These are phyloP conservation scores for Talaromyces amestolkiae DNA, from an alignment of 2,329 filamentous ascomycete genomes.

Conservation along the genomic window DNA sequence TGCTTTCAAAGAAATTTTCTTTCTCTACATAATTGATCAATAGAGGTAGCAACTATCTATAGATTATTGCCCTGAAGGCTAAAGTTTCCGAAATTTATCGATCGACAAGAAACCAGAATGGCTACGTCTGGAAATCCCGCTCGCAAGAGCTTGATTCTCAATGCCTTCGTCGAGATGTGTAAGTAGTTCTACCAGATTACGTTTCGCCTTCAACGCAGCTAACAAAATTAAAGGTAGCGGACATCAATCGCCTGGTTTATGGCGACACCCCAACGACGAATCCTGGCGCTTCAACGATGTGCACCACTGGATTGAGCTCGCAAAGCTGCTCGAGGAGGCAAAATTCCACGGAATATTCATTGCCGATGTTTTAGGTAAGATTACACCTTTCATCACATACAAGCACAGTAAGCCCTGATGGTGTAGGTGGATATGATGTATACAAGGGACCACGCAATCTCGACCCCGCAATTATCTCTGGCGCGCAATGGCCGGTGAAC, in stretches of 20 bases:
- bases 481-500: conserved; percentile 70
- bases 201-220: neutral
- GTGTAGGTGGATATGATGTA: conserved; percentile 65
- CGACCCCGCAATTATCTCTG: conserved; percentile 59
- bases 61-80: neutral
- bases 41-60: neutral
- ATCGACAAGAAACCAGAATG: conserved; percentile 17
- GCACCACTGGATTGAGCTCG: conserved; percentile 61
- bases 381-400: neutral
- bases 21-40: neutral
- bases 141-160: conserved; percentile 50
- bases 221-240: conserved; percentile 40
- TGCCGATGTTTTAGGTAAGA: conserved; percentile 59
- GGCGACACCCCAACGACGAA: conserved; percentile 64
- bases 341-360: conserved; percentile 68
- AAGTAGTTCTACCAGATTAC: conserved; percentile 20
- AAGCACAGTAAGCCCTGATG: neutral
- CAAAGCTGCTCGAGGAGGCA: conserved; percentile 58
- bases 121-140: conserved; percentile 23
- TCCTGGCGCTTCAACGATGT: conserved; percentile 61
- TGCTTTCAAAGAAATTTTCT: neutral
- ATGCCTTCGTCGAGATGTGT: conserved; percentile 54
- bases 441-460: conserved; percentile 63
- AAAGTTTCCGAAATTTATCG: neutral
- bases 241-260: conserved; percentile 57